phyloP scores from a whole-genome alignment of 2,329 filamentous ascomycete species.

The Colletotrichum sp. region DNA sequence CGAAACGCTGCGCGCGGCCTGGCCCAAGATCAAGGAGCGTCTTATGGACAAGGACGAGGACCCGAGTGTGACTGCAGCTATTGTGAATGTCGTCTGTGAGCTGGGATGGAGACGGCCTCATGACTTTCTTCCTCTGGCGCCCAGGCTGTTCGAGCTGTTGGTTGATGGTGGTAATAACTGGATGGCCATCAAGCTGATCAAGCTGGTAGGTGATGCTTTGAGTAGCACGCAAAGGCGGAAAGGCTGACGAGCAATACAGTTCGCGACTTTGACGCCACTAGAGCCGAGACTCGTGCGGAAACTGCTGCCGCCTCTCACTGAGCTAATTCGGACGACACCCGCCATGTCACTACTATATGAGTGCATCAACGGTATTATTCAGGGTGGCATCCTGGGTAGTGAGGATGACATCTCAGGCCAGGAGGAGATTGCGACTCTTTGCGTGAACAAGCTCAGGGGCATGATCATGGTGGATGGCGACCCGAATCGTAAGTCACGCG shows the following conservation, averaged over 20 bases:
- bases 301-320: constrained; percentile 86
- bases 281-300: constrained; percentile 93
- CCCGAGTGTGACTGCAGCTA: constrained; percentile 90
- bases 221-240: no score
- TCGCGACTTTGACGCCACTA: constrained; percentile 90
- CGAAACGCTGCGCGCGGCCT: constrained; percentile 88
- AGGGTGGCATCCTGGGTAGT: constrained; percentile 89
- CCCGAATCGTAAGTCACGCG: constrained; percentile 75
- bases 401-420: constrained; percentile 80
- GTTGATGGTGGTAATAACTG: constrained; percentile 96
- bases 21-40: constrained; percentile 97
- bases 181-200: constrained; percentile 99
- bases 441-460: constrained; percentile 88
- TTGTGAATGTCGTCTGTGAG: constrained; percentile 97
- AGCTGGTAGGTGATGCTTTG: constrained; percentile 67
- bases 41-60: constrained; percentile 91
- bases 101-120: constrained; percentile 91
- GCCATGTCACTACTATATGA: constrained; percentile 99
- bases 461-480: constrained; percentile 96
- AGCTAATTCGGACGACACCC: constrained; percentile 90
- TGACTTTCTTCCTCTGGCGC: constrained; percentile 91
- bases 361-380: constrained; percentile 98
- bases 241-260: constrained; percentile 55
- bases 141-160: constrained; percentile 88
- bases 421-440: constrained; percentile 90